These are phyloP conservation scores for Penicillium sp. DNA, from an alignment of 2,329 filamentous ascomycete species.

Conservation along the genomic window DNA sequence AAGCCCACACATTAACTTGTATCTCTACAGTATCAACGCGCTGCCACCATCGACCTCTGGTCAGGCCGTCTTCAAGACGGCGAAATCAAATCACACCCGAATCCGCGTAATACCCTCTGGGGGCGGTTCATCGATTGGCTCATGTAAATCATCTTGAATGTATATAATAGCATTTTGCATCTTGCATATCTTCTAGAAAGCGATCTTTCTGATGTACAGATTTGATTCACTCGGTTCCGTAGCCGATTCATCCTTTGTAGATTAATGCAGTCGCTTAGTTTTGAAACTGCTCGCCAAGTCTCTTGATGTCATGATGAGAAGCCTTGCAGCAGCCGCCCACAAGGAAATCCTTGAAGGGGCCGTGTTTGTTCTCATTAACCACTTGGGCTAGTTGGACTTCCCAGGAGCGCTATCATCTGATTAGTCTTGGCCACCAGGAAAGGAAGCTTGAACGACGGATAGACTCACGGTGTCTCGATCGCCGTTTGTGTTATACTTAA, in stretches of 20 bases:
- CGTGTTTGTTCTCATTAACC: constrained; percentile 32
- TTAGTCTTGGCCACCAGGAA: constrained; percentile 11
- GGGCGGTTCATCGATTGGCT: constrained; percentile 30
- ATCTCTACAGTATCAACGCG: constrained; percentile 25
- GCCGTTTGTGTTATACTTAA: constrained; percentile 18
- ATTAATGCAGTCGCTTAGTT: background rate
- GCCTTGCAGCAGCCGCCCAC: constrained; percentile 53
- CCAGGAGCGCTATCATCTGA: constrained; percentile 32
- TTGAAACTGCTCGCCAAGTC: constrained; percentile 27
- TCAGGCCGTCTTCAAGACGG: constrained; percentile 35
- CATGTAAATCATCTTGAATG: constrained; percentile 18
- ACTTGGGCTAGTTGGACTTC: constrained; percentile 39
- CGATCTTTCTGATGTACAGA: constrained; percentile 11
- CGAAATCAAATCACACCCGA: constrained; percentile 27
- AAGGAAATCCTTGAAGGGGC: constrained; percentile 34
- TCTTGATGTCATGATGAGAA: constrained; percentile 38
- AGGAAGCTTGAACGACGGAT: background rate
- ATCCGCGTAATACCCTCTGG: constrained; percentile 22
- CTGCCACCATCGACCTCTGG: constrained; percentile 33
- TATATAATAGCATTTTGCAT: constrained; percentile 22
- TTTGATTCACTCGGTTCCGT: constrained; percentile 8
- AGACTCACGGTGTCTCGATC: constrained; percentile 19
- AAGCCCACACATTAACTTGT: constrained; percentile 6
- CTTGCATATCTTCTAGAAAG: constrained; percentile 11
- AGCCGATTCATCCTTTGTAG: constrained; percentile 4